Base-by-base conservation (phyloP, 2,329 filamentous ascomycete species). In the Chaetomium globosum region DNA sequence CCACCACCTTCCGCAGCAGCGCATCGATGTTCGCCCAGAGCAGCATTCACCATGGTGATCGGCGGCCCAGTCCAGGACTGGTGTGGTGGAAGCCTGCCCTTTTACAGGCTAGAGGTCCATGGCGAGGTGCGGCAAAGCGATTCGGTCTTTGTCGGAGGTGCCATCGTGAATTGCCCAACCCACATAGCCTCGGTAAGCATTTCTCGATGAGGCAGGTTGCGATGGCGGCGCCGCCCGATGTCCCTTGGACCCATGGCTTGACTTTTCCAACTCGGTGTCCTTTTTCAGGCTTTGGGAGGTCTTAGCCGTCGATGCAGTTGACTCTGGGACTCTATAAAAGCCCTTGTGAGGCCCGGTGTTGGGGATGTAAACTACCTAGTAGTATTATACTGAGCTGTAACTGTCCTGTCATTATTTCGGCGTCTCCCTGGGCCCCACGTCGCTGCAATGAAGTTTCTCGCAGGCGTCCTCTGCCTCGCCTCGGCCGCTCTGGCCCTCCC, bases 381-480 rank as follows among this genome's bases (percentile, higher is more conserved):
- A 10, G 7, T n/a, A 23, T 19, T 23, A 23, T n/a, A 48, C n/a
- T 48, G n/a, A 19, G n/a, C 21, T 48, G n/a, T 9, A 36, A 31
- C 31, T 36, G 31, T 39, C n/a, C 13, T 12, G 31, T 4, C n/a
- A 9, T 26, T n/a, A 39, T 3, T 26, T 56, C 8, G 10, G 9
- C 10, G n/a, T 16, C 23, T 39, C 19, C n/a, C 5, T 5, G 6
- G 23, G 12, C 21, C 10, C 46, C 13, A 43, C 33, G 28, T 28
- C 23, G 23, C 16, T 28, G 48, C 48, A 30, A 79, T 79, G 77
- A 78, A 77, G 74, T 68, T 76, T 61, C 66, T 75, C 57, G 10
- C 65, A 21, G 12, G 69, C 39, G 19, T 77, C 33, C 30, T 74
- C 52, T 60, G 66, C 1, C 62, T 77, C 1, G 61, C 65, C 7